Base-by-base conservation (phyloP, 2,329 filamentous ascomycete genomes). In the Botryosphaeria dothidea region DNA sequence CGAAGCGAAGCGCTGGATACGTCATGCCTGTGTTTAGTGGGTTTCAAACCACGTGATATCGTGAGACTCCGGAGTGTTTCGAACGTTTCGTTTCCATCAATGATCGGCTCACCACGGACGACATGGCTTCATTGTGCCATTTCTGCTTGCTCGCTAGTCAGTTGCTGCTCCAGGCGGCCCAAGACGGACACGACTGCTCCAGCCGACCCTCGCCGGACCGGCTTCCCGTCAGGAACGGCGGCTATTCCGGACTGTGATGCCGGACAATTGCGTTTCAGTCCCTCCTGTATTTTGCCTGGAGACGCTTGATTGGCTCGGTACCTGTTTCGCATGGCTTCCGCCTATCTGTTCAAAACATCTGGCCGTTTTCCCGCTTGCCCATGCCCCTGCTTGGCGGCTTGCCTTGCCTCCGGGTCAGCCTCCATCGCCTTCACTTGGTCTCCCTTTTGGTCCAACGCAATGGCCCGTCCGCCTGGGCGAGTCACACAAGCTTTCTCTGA, bases 11-110 rank as follows among this genome's bases (percentile, higher is more conserved):
- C 48, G 27, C n/a, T 19, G n/a, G 25, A 6, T n/a, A 52, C 31
- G n/a, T 17, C 17, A 29, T 19, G n/a, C 27, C 7, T 9, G 49
- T 1, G 9, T 9, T 8, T 4, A 25, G 3, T 21, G 25, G 11
- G 36, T 46, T 31, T 45, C 56, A 60, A 46, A 41, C 38, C 56
- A 60, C 56, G 56, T 60, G 56, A 60, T 23, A 25, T 31, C 38
- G 56, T 34, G 56, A 46, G 38, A 46, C 41, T 46, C 29, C 27
- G 56, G 56, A 25, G 41, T 21, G 56, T 60, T 60, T 60, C 56
- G 19, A 8, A 19, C 15, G n/a, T 2, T 29, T 17, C 21, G 38
- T 23, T 21, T 60, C 56, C 38, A 46, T 46, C 38, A 45, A 46
- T 60, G 38, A 43, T 15, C 34, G 5, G 8, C 2, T 25, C 7